Evolutionary conservation across 306 rosid species (phyloP).

Genomic region (Fragaria iinumae): DNA sequence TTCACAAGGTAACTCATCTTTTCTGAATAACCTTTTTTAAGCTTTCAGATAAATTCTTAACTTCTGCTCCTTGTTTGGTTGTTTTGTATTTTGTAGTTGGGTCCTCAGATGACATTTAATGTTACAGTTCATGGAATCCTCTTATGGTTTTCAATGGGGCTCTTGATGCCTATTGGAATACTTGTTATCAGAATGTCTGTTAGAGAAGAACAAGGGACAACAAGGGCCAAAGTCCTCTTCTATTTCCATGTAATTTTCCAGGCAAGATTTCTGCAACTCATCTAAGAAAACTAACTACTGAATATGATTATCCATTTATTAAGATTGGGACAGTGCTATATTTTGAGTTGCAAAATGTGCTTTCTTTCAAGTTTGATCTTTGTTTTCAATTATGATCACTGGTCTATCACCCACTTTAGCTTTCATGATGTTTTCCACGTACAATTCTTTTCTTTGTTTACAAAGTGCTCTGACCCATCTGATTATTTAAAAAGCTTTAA

Average conservation of each 20-base stretch:
- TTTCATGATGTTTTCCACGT: slow-evolving; percentile 53
- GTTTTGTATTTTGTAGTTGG: slow-evolving; percentile 40
- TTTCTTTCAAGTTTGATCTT: slow-evolving; percentile 17
- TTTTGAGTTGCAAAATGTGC: background rate
- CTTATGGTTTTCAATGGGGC: slow-evolving; percentile 82
- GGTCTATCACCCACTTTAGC: slow-evolving; percentile 53
- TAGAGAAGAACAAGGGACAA: slow-evolving; percentile 50
- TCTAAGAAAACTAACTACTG: background rate
- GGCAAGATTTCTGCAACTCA: slow-evolving; percentile 38
- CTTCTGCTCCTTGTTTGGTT: background rate
- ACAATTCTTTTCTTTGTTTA: slow-evolving; percentile 16
- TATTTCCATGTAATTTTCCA: slow-evolving; percentile 77
- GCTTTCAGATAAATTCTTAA: background rate
- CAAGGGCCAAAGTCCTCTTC: slow-evolving; percentile 53
- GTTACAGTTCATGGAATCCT: slow-evolving; percentile 77
- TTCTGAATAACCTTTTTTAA: background rate
- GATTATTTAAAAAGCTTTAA: background rate
- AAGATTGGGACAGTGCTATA: background rate
- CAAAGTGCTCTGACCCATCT: slow-evolving; percentile 22
- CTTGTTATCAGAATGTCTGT: slow-evolving; percentile 61
- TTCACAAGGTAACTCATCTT: slow-evolving; percentile 44
- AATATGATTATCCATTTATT: background rate
- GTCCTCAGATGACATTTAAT: slow-evolving; percentile 52
- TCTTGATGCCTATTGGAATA: slow-evolving; percentile 81
- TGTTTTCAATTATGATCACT: slow-evolving; percentile 19